Base-by-base conservation (phyloP, 345 rosid genomes). In the Dimocarpus longan region DNA sequence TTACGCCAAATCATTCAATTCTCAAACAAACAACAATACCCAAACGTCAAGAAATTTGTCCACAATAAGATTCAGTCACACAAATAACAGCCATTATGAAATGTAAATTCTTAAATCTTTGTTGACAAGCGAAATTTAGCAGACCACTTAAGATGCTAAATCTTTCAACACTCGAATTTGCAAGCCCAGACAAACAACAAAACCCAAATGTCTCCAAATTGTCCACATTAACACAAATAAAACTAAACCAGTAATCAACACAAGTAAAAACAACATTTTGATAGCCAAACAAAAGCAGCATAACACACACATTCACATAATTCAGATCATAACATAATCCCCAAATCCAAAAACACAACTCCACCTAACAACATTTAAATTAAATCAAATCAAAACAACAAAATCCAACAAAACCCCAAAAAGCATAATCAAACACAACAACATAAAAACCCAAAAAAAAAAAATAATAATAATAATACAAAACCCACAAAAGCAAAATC, bases 201-300 rank as follows among this genome's bases (percentile, higher is more conserved):
- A 15, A 7, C 71, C 40, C 10, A 50, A 26, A 56, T 32, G n/a
- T 16, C 65, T 16, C 24, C 73, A 65, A 7, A 24, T 12, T 32
- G 11, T 12, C 57, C 40, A 19, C 10, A 26, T 5, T 22, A 39
- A 50, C 2, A 39, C 21, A 79, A 66, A 66, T 12, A 43, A 66
- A 54, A 16, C 57, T 64, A 70, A 48, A 62, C n/a, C 70, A 59
- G 40, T 24, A 62, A 57, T 24, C 68, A 68, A 28, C 67, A 56
- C 11, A 39, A 42, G 65, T 40, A 2, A 43, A 8, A 7, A 40
- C 54, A 26, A 39, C 71, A 16, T 43, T 43, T 19, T 22, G 10
- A 46, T 46, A 12, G 43, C 68, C 44, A 18, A 44, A 46, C 12
- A 44, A 24, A 22, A 44, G 68, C 60, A 9, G n/a, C 18, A 24